Conservation (phyloP, 2,329 filamentous ascomycete genomes). For the Pezicula rhizophila region DNA sequence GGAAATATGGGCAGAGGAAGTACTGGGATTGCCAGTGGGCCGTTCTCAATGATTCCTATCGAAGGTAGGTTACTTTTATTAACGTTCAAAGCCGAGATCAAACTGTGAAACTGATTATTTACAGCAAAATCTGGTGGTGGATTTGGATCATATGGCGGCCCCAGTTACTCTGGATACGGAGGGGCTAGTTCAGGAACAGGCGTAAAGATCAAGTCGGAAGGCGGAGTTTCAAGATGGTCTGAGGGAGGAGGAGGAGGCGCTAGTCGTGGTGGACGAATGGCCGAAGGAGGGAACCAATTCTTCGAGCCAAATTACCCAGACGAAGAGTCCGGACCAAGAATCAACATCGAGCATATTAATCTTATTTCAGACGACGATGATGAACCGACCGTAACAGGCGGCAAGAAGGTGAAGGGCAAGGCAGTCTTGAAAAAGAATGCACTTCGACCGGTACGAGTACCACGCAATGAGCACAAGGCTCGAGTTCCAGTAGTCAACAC, state of each 20-base stretch:
- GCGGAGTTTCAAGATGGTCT: neutral
- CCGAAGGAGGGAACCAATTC: neutral
- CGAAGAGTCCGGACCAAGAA: slow-evolving; percentile 16
- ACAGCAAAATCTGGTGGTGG: slow-evolving; percentile 2
- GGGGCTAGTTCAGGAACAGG: slow-evolving; percentile 2
- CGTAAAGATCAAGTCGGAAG: neutral
- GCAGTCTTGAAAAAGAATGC: slow-evolving; percentile 5
- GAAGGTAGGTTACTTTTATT: slow-evolving; percentile 14
- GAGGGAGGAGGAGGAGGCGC: neutral
- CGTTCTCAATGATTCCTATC: slow-evolving; percentile 18
- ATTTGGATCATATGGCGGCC: slow-evolving; percentile 2
- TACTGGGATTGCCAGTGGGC: slow-evolving; percentile 9
- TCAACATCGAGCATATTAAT: slow-evolving; percentile 27
- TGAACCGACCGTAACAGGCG: slow-evolving; percentile 2
- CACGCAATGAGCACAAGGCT: slow-evolving; percentile 24
- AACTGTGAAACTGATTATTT: neutral
- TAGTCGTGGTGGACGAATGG: slow-evolving; percentile 1
- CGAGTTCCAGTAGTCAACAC: slow-evolving; percentile 24
- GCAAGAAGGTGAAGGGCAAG: slow-evolving; percentile 4
- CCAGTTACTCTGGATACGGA: slow-evolving; percentile 2
- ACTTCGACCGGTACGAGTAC: slow-evolving; percentile 23
- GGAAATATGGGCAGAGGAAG: slow-evolving; percentile 5
- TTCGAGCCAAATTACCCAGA: slow-evolving; percentile 23
- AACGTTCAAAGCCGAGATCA: too few relatives aligned
- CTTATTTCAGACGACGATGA: slow-evolving; percentile 3